Evolutionary conservation across 1,139 yeast species (phyloP).

Genomic region (Blastobotrys malaysiensis): DNA sequence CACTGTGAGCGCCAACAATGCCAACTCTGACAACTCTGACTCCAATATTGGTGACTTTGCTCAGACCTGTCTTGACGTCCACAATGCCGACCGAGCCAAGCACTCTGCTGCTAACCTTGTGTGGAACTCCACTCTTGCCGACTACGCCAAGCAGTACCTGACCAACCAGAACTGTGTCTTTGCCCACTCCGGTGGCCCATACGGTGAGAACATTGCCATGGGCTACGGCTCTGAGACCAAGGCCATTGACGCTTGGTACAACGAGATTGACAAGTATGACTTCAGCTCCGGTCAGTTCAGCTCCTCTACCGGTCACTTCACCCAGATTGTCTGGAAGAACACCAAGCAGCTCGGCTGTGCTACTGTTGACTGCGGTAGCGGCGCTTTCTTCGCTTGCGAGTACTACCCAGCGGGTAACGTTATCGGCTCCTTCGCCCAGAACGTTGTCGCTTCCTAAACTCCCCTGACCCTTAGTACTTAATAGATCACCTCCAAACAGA

Average conservation of each 20-base stretch:
- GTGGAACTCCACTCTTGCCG: slow-evolving; percentile 62
- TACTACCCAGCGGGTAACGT: slow-evolving; percentile 38
- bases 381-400: slow-evolving; percentile 37
- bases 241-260: slow-evolving; percentile 81
- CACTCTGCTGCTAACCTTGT: slow-evolving; percentile 56
- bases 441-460: slow-evolving; percentile 38
- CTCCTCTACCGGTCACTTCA: slow-evolving; percentile 62
- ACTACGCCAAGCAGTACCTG: slow-evolving; percentile 59
- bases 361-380: slow-evolving; percentile 35
- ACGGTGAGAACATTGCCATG: slow-evolving; percentile 84
- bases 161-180: slow-evolving; percentile 66
- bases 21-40: slow-evolving; percentile 3
- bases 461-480: not conserved
- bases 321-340: slow-evolving; percentile 78
- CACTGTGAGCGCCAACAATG: slow-evolving; percentile 3
- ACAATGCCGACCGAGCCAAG: slow-evolving; percentile 61
- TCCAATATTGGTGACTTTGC: slow-evolving; percentile 7
- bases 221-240: slow-evolving; percentile 54
- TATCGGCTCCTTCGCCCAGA: slow-evolving; percentile 41
- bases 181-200: slow-evolving; percentile 70
- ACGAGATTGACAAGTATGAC: slow-evolving; percentile 52
- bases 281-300: slow-evolving; percentile 41
- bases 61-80: slow-evolving; percentile 28
- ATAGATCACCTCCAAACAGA: no score
- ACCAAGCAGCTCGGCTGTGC: slow-evolving; percentile 75